A percentile compares a stretch with the other conserved stretches of the same genome.
These are phyloP conservation scores for Irineochytrium annulatum DNA, from an alignment of 192 early-diverging fungal species.

Conservation along the genomic window DNA sequence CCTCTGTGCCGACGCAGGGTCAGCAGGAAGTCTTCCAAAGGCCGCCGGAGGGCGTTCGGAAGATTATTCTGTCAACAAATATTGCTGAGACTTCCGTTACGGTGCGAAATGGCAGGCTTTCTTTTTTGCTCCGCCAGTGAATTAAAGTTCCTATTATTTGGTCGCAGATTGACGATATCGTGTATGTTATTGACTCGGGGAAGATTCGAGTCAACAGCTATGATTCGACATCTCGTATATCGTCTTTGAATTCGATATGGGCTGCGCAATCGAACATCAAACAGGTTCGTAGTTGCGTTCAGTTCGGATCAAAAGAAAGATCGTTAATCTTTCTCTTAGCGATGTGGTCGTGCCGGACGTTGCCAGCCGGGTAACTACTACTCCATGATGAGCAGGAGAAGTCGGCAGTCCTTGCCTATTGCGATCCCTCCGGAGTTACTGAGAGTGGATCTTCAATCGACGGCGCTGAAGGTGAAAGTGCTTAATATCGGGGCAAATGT, in stretches of 20 bases:
- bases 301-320: constrained; percentile 49
- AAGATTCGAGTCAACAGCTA: constrained; percentile 68
- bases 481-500: constrained; percentile 50
- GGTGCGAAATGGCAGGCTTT: constrained; percentile 34
- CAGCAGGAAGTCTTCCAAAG: constrained; percentile 69
- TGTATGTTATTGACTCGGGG: constrained; percentile 72
- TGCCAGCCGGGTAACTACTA: constrained; percentile 59
- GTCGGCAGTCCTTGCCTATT: constrained; percentile 25
- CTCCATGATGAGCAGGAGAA: constrained; percentile 46
- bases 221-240: constrained; percentile 34
- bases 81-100: constrained; percentile 83
- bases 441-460: constrained; percentile 75
- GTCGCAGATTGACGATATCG: constrained; percentile 65
- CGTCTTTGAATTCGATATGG: constrained; percentile 35
- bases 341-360: constrained; percentile 88
- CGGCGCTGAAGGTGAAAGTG: constrained; percentile 58
- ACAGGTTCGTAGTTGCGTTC: constrained; percentile 26
- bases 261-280: constrained; percentile 40
- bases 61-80: constrained; percentile 78
- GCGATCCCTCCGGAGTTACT: constrained; percentile 69
- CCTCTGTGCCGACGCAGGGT: constrained; percentile 60
- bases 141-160: constrained; percentile 55
- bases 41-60: constrained; percentile 52
- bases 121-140: constrained; percentile 14
- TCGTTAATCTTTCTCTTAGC: constrained; percentile 51